Conservation (phyloP, 208 protist genomes). For the Wallacemonas collosoma region DNA sequence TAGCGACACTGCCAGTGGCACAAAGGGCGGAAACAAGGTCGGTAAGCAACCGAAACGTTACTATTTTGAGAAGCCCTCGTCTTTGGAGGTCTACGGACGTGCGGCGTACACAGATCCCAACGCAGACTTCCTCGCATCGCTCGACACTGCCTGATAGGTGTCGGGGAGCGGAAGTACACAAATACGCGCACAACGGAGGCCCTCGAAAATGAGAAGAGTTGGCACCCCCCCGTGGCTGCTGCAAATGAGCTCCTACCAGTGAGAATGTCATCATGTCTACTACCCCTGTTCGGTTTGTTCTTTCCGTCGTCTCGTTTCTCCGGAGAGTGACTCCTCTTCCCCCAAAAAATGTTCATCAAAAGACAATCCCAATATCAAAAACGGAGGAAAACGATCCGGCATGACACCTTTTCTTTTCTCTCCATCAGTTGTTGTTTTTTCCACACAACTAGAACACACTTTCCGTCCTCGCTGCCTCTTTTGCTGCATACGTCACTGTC, state of each 20-base stretch:
- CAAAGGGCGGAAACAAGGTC: background rate
- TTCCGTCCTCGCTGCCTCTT: conserved; percentile 22
- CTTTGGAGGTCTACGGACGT: conserved; percentile 26
- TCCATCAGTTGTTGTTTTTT: conserved; percentile 16
- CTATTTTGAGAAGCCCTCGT: conserved; percentile 30
- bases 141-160: background rate
- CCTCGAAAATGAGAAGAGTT: too few species aligned
- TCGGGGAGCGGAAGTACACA: too few species aligned
- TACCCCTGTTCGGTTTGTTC: background rate
- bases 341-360: background rate
- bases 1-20: background rate
- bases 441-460: background rate
- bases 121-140: background rate
- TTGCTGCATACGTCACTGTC: background rate
- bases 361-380: background rate
- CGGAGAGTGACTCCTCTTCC: background rate
- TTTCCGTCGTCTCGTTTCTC: conserved; percentile 15
- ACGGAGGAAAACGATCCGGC: too few species aligned
- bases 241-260: too few species aligned
- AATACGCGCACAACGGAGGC: too few species aligned
- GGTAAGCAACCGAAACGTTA: conserved; percentile 17
- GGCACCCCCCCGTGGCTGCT: too few species aligned
- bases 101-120: conserved; percentile 14
- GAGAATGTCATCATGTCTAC: too few species aligned
- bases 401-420: conserved; percentile 13